Evolutionary conservation across 2,329 filamentous ascomycete species (phyloP), one percentile per base, ranked within the genome.

Genomic region (Claviceps capensis): DNA sequence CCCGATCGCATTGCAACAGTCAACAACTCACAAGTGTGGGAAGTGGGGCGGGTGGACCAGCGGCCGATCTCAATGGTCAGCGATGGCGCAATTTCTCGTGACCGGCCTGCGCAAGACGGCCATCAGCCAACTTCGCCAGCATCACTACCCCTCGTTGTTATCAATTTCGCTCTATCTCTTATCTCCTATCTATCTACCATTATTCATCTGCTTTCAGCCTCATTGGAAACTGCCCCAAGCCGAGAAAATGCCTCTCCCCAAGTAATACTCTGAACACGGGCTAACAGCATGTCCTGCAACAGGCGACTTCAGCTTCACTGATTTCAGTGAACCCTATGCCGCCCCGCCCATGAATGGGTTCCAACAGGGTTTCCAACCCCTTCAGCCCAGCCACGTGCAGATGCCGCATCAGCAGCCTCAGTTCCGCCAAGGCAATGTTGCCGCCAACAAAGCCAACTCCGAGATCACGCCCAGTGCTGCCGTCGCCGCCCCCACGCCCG

Each of bases 71-170:
- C 69, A 74, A 72, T 72, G 64, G 63, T 59, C 60, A 63, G 59
- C 66, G 71, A 81, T 81, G 76, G 72, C 75, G 78, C 75, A 73
- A 81, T 81, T 76, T 66, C 77, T 71, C 76, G 76, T 79, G 77
- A 80, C 72, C 67, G 68, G 70, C 54, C 58, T 55, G 54, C 43
- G 17, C 30, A 47, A 17, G 19, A n/a, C 48, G n/a, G 37, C 19
- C 26, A 30, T 26, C 26, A 17, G 19, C 8, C 41, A 46, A 19
- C 41, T 16, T 16, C 46, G 37, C 17, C 34, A 30, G 11, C 46
- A 13, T 36, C 23, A 46, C 16, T 34, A 34, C n/a, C 44, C n/a
- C 13, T 40, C 30, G 30, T 34, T 34, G 30, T 11, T 4, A 34
- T 34, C 19, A 36, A 34, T 49, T 34, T 36, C 16, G 17, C 13